Base-by-base conservation (phyloP, 257 asterid species). In the Fraxinus pennsylvanica region DNA sequence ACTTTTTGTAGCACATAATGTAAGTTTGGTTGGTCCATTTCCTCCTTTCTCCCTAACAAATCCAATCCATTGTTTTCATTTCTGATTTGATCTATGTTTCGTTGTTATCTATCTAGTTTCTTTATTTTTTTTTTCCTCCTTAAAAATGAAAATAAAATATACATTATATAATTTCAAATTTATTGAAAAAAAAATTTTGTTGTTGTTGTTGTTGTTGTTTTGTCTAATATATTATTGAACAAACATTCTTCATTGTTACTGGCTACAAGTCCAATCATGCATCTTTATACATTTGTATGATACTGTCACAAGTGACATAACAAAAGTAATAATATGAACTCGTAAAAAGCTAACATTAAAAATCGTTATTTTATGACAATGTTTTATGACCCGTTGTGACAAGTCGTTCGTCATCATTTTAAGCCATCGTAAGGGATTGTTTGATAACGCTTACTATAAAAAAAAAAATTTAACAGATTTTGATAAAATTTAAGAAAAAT, bases 1-100 rank as follows among this genome's bases (percentile, higher is more conserved):
- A 61, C 45, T 78, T 76, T 78, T 76, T 38, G 47, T 72, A 14
- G 47, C 17, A 45, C 80, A 74, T 13, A 19, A 7, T 71, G 74
- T 35, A 68, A 32, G 81, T 75, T 78, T n/a, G 17, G 17, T 50
- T 45, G 81, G 83, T 15, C 84, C 87, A 36, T 68, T 67, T 57
- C 76, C 79, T 79, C 87, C 88, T 78, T 74, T 32, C 68, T 17
- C 45, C 81, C 89, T 83, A 45, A 84, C 90, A 84, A 71, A 78
- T 84, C 81, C 35, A 54, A 68, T 66, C 82, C 47, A 61, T 76
- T 74, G 79, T 74, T 76, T 27, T 43, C 32, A 68, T 71, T 43
- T 71, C 65, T 45, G 59, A 71, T 80, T 67, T 41, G 2, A 25
- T 0, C 3, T 27, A 63, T 25, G 0, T 22, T 8, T 63, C 9